Base-by-base conservation (phyloP, 352 stramenopile genomes). In the Pythium brassicae region DNA sequence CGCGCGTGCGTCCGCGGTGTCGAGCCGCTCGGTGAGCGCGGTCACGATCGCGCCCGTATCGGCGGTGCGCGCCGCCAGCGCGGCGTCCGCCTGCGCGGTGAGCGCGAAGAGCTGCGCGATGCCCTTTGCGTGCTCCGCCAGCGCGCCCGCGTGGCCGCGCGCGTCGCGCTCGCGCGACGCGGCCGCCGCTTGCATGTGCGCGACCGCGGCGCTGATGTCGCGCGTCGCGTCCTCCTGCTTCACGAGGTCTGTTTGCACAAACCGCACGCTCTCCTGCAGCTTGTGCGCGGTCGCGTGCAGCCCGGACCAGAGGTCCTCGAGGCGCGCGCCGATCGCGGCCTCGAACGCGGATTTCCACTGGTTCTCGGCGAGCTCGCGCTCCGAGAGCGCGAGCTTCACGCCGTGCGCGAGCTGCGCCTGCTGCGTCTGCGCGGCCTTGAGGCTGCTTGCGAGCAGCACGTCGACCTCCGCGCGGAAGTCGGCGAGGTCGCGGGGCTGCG, bases 281-380 rank as follows among this genome's bases (percentile, higher is more conserved):
- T 75, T 76, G 2, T 55, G 43, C 6, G 70, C 57, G 11, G 72
- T 58, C 11, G 66, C 63, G 37, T 79, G 64, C 39, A 87, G 20
- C 4, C 67, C 72, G 4, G 69, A 65, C 78, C 76, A 89, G 14
- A 89, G 59, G 56, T 86, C 69, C 32, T 81, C 57, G 22, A 89
- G 78, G 0, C 76, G 78, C 17, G 69, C 64, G 0, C 60, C 65
- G 23, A 89, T 75, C 3, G 59, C 68, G 4, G 58, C 57, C 20
- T 86, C 75, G 45, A 86, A 88, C 6, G 63, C 52, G 0, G 73
- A 48, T 50, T 88, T 89, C 76, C 76, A 89, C 32, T 76, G 57
- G 54, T 87, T 87, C 55, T 80, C 75, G 14, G 52, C 50, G 19
- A 85, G 57, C 39, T 79, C 63, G 4, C 62, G 59, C 43, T 67